A percentile compares a stretch with the other conserved stretches of the same genome.
These are phyloP conservation scores for Colletotrichum somersetense DNA, from an alignment of 2,329 filamentous ascomycete genomes.

Conservation along the genomic window DNA sequence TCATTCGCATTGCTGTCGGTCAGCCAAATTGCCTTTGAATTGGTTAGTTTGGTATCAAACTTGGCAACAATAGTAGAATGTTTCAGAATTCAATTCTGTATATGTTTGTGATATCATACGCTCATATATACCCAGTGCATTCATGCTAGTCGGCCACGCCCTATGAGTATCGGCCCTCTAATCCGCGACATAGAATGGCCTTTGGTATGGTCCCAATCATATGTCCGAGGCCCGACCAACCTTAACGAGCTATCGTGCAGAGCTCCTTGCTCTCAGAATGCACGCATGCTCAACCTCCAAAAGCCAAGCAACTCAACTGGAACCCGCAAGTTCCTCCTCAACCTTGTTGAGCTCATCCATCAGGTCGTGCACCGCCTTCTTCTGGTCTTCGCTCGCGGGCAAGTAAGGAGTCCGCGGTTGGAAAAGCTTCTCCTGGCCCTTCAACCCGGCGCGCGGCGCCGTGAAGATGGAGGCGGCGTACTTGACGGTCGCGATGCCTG, in stretches of 20 bases:
- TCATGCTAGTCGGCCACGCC: background rate
- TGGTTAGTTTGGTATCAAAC: background rate
- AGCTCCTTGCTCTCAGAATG: background rate
- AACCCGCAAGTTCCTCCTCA: constrained; percentile 48
- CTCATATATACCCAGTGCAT: background rate
- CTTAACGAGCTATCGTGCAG: background rate
- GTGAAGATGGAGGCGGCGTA: constrained; percentile 74
- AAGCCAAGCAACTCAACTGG: constrained; percentile 9
- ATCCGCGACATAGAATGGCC: background rate
- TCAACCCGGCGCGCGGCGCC: constrained; percentile 70
- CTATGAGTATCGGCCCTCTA: background rate
- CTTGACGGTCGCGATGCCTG: constrained; percentile 76
- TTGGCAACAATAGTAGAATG: no score
- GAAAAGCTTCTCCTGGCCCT: constrained; percentile 69
- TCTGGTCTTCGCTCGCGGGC: constrained; percentile 57
- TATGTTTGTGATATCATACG: constrained; percentile 6
- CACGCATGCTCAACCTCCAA: background rate
- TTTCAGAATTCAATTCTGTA: background rate
- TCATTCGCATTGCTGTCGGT: background rate
- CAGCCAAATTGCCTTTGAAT: no score
- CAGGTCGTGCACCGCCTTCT: constrained; percentile 55
- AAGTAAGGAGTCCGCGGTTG: constrained; percentile 73
- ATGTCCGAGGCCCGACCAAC: background rate
- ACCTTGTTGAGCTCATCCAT: constrained; percentile 60
- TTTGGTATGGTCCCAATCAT: no score